These are phyloP conservation scores for Vaccinium myrtillus DNA, from an alignment of 148 eudicot species.

Conservation along the genomic window DNA sequence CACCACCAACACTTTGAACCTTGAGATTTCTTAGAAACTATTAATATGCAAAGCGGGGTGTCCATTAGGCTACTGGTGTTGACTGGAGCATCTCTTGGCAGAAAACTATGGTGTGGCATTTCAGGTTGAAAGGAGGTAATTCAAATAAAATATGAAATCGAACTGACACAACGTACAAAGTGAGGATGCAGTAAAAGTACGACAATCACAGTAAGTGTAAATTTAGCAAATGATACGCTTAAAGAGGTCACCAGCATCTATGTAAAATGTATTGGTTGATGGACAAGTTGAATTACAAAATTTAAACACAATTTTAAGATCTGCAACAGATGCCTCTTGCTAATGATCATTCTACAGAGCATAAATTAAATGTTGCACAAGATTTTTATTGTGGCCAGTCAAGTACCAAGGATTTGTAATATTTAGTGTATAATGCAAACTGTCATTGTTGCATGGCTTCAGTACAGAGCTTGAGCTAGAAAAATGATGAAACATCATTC, in stretches of 20 bases:
- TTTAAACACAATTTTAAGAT: neutral
- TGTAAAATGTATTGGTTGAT: neutral
- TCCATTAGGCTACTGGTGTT: neutral
- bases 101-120: neutral
- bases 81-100: neutral
- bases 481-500: neutral
- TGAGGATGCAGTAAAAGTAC: neutral
- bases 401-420: neutral
- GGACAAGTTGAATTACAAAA: neutral
- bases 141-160: neutral
- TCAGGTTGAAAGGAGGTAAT: neutral
- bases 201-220: neutral
- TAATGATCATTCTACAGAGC: neutral
- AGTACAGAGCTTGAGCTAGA: neutral
- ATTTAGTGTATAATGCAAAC: neutral
- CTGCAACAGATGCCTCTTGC: neutral
- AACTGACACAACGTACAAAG: neutral
- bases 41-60: neutral
- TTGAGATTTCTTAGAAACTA: neutral
- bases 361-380: neutral
- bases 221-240: neutral
- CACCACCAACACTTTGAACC: neutral
- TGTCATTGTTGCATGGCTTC: neutral
- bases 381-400: neutral
- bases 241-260: neutral